Evolutionary conservation across 768 basidiomycete species (phyloP).

Genomic region (Leucogyrophana mollusca): DNA sequence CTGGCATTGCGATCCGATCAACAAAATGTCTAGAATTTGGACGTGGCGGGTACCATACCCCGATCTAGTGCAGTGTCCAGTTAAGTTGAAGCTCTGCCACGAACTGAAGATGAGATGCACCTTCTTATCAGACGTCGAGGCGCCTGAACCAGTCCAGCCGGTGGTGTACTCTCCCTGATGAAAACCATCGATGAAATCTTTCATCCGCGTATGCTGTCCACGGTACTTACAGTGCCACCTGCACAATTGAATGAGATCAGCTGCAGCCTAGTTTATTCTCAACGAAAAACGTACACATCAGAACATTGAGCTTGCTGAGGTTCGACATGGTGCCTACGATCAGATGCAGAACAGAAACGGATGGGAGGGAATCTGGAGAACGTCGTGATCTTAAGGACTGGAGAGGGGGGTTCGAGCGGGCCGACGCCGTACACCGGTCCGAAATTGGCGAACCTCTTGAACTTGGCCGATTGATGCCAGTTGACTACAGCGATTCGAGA

Average conservation of each 20-base stretch:
- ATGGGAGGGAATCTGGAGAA: not conserved
- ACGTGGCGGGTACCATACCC: slow-evolving; percentile 42
- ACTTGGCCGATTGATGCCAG: too few species aligned
- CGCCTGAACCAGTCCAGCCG: slow-evolving; percentile 90
- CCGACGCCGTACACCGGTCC: slow-evolving; percentile 6
- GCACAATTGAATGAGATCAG: slow-evolving; percentile 8
- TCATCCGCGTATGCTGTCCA: not conserved
- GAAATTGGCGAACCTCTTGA: not conserved
- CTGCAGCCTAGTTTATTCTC: not conserved
- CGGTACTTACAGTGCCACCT: slow-evolving; percentile 46
- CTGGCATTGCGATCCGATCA: slow-evolving; percentile 36
- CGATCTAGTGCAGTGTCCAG: slow-evolving; percentile 46
- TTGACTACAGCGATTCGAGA: too few species aligned
- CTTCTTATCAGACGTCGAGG: slow-evolving; percentile 94
- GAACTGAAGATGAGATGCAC: slow-evolving; percentile 33
- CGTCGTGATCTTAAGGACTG: slow-evolving; percentile 1
- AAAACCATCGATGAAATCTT: not conserved
- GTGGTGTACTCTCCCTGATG: slow-evolving; percentile 86
- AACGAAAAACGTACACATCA: slow-evolving; percentile 64
- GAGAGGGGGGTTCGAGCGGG: not conserved
- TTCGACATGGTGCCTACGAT: slow-evolving; percentile 37
- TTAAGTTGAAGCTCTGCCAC: not conserved
- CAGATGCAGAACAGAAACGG: not conserved
- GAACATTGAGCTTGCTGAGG: slow-evolving; percentile 56
- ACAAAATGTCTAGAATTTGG: slow-evolving; percentile 10